A percentile compares a stretch with the other conserved stretches of the same genome.
These are phyloP conservation scores for Phytophthora sansomeana DNA, from an alignment of 352 stramenopile genomes.

Conservation along the genomic window DNA sequence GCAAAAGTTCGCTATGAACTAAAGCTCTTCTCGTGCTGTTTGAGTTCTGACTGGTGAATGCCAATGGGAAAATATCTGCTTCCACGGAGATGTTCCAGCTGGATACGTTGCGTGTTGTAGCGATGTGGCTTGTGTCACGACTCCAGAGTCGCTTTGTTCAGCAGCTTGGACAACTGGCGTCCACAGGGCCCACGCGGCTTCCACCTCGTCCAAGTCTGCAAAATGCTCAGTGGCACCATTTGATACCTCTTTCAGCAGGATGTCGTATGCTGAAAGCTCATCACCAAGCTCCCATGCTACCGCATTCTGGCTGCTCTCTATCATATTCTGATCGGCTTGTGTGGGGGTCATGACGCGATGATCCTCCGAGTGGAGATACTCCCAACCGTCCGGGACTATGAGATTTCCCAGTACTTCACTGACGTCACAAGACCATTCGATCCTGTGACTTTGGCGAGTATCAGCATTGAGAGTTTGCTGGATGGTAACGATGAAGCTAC, in stretches of 20 bases:
- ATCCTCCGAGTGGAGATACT: slow-evolving; percentile 8
- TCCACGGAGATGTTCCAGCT: slow-evolving; percentile 30
- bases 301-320: neutral
- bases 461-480: slow-evolving; percentile 39
- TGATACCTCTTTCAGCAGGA: slow-evolving; percentile 35
- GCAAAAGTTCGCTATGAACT: neutral
- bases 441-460: slow-evolving; percentile 27
- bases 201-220: slow-evolving; percentile 61
- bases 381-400: slow-evolving; percentile 18
- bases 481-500: slow-evolving; percentile 45
- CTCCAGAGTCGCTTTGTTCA: slow-evolving; percentile 11
- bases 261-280: slow-evolving; percentile 46
- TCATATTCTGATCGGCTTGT: neutral
- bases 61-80: slow-evolving; percentile 3
- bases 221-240: slow-evolving; percentile 43
- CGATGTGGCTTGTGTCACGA: neutral
- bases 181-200: slow-evolving; percentile 73
- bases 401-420: slow-evolving; percentile 1
- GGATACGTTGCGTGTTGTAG: slow-evolving; percentile 8
- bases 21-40: slow-evolving; percentile 28
- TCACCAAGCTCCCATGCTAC: slow-evolving; percentile 43
- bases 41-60: neutral
- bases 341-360: slow-evolving; percentile 16
- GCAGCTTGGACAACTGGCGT: slow-evolving; percentile 57
- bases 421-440: slow-evolving; percentile 52